Conservation (phyloP, 257 asterid species). For the Solanum appendiculatum region DNA sequence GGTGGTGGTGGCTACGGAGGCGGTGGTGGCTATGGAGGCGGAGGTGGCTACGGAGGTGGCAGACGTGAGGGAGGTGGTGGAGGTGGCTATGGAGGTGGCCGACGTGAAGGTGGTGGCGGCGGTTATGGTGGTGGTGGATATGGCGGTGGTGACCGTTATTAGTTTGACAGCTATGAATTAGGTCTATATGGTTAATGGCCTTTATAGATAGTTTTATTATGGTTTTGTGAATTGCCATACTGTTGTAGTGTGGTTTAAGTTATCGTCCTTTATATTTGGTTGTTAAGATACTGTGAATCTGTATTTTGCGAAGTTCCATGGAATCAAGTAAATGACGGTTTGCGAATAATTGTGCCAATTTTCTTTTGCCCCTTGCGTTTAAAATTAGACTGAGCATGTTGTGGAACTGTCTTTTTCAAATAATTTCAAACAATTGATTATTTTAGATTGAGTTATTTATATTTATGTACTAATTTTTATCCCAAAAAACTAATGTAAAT, state of each 20-base stretch:
- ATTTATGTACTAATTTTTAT: too few species aligned
- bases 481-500: too few species aligned
- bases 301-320: not conserved
- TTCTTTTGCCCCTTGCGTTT: too few species aligned
- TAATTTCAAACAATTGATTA: too few species aligned
- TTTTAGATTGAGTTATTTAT: too few species aligned
- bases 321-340: not conserved
- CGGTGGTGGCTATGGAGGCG: constrained; percentile 20
- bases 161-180: not conserved
- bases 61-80: constrained; percentile 24
- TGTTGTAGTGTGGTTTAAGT: not conserved
- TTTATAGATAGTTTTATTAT: not conserved
- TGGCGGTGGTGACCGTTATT: constrained; percentile 18
- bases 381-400: too few species aligned
- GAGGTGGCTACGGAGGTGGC: constrained; percentile 19
- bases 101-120: constrained; percentile 16
- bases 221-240: not conserved
- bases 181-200: not conserved
- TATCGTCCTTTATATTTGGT: not conserved
- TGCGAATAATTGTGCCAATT: not conserved
- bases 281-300: not conserved
- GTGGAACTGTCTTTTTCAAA: too few species aligned
- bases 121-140: constrained; percentile 18
- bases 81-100: constrained; percentile 18
- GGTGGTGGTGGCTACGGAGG: constrained; percentile 13